phyloP scores from a whole-genome alignment of 345 rosid species.

The Barbarea vulgaris region DNA sequence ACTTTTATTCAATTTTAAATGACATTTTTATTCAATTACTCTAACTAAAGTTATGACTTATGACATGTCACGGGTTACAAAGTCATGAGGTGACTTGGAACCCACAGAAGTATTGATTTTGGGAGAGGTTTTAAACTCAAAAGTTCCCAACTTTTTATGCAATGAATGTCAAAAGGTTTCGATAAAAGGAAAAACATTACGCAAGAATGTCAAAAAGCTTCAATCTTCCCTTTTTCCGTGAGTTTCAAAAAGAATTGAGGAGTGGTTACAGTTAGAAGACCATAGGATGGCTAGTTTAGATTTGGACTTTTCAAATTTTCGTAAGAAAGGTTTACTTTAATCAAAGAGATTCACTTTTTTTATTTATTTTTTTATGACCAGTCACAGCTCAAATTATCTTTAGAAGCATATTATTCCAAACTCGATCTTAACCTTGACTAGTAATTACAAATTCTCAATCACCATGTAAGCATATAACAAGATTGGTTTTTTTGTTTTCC shows the following conservation, averaged over 20 bases:
- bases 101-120: slow-evolving; percentile 6
- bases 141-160: slow-evolving; percentile 10
- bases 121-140: slow-evolving; percentile 11
- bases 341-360: neutral
- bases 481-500: too few species aligned
- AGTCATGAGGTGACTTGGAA: slow-evolving; percentile 26
- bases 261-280: neutral
- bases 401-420: neutral
- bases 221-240: neutral
- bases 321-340: neutral
- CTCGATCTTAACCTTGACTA: neutral
- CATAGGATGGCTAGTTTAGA: neutral
- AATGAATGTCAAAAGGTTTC: slow-evolving; percentile 34
- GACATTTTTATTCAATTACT: neutral
- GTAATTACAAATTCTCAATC: neutral
- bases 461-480: too few species aligned
- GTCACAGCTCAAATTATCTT: neutral
- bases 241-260: neutral
- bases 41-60: neutral
- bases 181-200: neutral
- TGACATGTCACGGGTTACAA: neutral
- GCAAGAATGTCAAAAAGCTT: slow-evolving; percentile 32
- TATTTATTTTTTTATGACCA: neutral
- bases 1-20: neutral
- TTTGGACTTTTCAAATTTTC: neutral